phyloP scores from a whole-genome alignment of 352 stramenopile genomes.

The Globisporangium parvum region DNA sequence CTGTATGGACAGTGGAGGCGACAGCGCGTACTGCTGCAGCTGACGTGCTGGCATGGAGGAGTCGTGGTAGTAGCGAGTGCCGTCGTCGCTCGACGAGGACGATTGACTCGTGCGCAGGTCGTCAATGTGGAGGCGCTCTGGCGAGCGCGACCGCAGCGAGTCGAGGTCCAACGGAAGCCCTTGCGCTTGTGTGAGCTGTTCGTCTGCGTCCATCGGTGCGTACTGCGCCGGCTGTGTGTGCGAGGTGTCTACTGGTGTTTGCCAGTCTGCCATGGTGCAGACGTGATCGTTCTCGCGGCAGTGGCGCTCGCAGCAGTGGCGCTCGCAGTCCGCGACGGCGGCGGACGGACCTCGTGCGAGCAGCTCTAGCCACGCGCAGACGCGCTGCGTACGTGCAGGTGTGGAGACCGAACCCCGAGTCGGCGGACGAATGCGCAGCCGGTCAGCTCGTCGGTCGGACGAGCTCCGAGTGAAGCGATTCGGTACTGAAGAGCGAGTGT shows the following conservation, averaged over 20 bases:
- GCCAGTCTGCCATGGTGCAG: background rate
- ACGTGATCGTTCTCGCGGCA: background rate
- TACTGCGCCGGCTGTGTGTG: background rate
- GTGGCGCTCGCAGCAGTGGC: too few species aligned
- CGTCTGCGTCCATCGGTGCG: background rate
- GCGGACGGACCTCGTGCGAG: too few species aligned
- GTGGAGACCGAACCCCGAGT: too few species aligned
- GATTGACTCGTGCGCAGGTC: constrained; percentile 6
- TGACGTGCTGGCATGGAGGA: background rate
- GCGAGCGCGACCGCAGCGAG: background rate
- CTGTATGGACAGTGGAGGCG: background rate
- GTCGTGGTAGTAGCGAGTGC: constrained; percentile 3
- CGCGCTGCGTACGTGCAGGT: too few species aligned
- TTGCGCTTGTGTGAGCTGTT: background rate
- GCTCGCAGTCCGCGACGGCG: background rate
- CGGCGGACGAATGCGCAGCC: too few species aligned
- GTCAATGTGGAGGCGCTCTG: constrained; percentile 8
- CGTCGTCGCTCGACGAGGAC: background rate
- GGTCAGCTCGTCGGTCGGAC: too few species aligned
- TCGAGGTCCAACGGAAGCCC: background rate
- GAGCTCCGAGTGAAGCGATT: too few species aligned
- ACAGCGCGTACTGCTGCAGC: background rate
- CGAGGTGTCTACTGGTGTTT: background rate
- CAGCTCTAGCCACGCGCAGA: too few species aligned
- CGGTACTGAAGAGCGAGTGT: too few species aligned